phyloP scores from a whole-genome alignment of 164 flowering plant genomes.

The Vitis rotundifolia region DNA sequence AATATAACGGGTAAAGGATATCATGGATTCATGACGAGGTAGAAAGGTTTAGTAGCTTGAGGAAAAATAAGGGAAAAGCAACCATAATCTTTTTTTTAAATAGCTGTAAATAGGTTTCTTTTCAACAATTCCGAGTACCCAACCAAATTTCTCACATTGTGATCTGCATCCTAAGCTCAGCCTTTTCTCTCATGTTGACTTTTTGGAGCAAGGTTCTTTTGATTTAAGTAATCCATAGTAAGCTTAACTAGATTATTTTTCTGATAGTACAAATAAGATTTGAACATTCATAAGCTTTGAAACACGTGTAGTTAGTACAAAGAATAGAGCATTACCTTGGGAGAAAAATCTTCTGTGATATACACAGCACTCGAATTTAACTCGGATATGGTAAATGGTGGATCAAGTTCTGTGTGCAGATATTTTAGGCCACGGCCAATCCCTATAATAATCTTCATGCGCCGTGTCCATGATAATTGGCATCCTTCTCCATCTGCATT shows the following conservation, averaged over 20 bases:
- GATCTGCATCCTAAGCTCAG: background rate
- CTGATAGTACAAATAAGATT: background rate
- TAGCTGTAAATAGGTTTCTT: too few relatives aligned
- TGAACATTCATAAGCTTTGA: background rate
- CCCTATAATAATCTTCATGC: conserved; percentile 86
- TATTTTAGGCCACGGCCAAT: conserved; percentile 85
- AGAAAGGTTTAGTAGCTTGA: too few relatives aligned
- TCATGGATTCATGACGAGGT: too few relatives aligned
- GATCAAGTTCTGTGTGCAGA: conserved; percentile 81
- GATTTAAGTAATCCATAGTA: background rate
- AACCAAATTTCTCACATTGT: background rate
- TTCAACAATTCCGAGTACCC: background rate
- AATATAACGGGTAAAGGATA: too few relatives aligned
- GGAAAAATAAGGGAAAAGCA: too few relatives aligned
- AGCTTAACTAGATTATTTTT: background rate
- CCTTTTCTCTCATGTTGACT: too few relatives aligned
- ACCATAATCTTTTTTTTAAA: too few relatives aligned
- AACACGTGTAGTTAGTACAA: background rate
- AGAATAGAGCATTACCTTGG: conserved; percentile 59
- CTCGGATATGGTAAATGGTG: conserved; percentile 78
- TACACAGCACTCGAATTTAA: conserved; percentile 73
- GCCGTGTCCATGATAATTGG: conserved; percentile 83
- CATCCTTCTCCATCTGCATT: conserved; percentile 80
- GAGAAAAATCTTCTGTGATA: conserved; percentile 91
- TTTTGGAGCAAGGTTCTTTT: background rate